These are phyloP conservation scores for Fragaria nilgerrensis DNA, from an alignment of 306 rosid genomes.

Conservation along the genomic window DNA sequence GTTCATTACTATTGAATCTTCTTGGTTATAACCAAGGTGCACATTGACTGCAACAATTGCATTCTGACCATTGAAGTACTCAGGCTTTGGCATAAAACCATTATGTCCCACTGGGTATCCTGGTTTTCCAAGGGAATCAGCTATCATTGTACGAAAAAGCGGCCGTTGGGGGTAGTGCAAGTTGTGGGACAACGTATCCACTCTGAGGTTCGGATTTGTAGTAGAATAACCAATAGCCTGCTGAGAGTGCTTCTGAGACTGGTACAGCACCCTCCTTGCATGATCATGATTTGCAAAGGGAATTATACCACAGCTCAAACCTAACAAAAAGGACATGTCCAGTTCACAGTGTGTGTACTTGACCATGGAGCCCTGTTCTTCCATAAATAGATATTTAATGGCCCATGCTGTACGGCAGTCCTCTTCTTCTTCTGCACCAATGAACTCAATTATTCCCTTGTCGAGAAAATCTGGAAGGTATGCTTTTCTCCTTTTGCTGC, in stretches of 20 bases:
- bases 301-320: constrained; percentile 76
- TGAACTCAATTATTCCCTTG: constrained; percentile 71
- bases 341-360: constrained; percentile 92
- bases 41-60: constrained; percentile 98
- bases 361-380: constrained; percentile 38
- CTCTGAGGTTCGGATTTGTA: constrained; percentile 68
- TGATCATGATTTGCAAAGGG: constrained; percentile 98
- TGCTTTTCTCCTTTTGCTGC: constrained; percentile 44
- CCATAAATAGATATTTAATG: constrained; percentile 49
- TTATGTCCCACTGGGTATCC: constrained; percentile 35
- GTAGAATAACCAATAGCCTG: constrained; percentile 92
- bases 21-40: constrained; percentile 93
- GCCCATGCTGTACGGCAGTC: constrained; percentile 89
- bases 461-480: constrained; percentile 62
- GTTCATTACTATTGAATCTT: constrained; percentile 95
- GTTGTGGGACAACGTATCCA: constrained; percentile 85
- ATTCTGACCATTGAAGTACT: constrained; percentile 85
- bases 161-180: constrained; percentile 88
- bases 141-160: constrained; percentile 68
- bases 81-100: constrained; percentile 56
- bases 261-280: constrained; percentile 88
- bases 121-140: constrained; percentile 82
- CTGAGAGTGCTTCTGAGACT: constrained; percentile 91
- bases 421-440: constrained; percentile 97
- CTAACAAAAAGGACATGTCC: constrained; percentile 79